Evolutionary conservation across 2,329 filamentous ascomycete genomes (phyloP), one percentile per base, ranked within the genome.

Genomic region (Aspergillus sp.): DNA sequence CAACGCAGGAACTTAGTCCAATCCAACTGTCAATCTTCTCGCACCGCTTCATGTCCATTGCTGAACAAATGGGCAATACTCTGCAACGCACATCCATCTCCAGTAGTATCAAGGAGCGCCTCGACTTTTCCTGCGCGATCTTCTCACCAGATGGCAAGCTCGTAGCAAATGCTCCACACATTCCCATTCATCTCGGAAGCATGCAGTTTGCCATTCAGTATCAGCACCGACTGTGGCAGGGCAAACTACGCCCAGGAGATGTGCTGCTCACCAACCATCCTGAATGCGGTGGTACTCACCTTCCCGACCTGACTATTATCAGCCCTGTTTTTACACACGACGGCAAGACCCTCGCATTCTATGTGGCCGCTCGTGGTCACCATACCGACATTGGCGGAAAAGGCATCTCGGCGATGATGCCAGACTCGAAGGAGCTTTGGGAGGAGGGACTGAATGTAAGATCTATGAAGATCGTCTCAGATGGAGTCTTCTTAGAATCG

Each of bases 301-400:
- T 95, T 25, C 91, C 91, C 1, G 91, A 95, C 71, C 91, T 95
- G 60, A 95, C 91, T 0, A 88, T 93, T 28, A 86, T 93, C 63
- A 93, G 91, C 34, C 91, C 91, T 0, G 90, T 91, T 0, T 94
- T 94, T 75, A 87, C 87, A 8, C 81, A 79, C 8, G 72, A 73
- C 5, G 73, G 73, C 88, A 87, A 2, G 85, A 89, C 60, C 15
- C 92, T 93, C 61, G 83, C 93, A 55, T 94, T 94, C 76, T 94
- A 93, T 65, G 91, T 92, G 1, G 91, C 91, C 0, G 92, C 89
- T 4, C 85, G 91, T 34, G 91, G 91, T 0, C 91, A 95, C 72
- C 91, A 94, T 69, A 91, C 91, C 9, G 91, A 94, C 69, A 94
- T 95, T 65, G 91, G 92, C 8, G 92, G 92, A 8, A 92, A 93